Evolutionary conservation across 495 filamentous ascomycete species (phyloP).

Genomic region (Trichoderma erinaceum): DNA sequence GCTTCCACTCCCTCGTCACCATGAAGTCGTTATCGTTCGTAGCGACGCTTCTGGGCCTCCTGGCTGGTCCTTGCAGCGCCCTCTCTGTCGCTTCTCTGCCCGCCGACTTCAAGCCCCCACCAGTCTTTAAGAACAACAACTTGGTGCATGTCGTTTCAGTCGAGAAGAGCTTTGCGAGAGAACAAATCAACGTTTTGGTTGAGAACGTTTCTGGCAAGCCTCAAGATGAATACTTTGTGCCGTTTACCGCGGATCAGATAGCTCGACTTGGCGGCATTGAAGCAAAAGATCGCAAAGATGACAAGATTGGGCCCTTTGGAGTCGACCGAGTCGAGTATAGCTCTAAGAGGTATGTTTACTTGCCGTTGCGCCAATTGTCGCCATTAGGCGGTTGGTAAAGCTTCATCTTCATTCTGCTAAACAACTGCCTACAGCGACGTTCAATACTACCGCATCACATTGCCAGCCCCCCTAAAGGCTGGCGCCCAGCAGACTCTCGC

Average conservation of each 20-base stretch:
- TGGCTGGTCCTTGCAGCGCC: constrained; percentile 36
- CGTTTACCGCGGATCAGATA: constrained; percentile 70
- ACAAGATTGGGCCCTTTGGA: constrained; percentile 57
- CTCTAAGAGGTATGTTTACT: constrained; percentile 48
- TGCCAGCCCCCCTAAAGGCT: constrained; percentile 67
- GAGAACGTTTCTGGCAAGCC: constrained; percentile 72
- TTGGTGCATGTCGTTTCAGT: constrained; percentile 83
- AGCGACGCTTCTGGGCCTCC: constrained; percentile 42
- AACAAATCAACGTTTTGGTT: constrained; percentile 86
- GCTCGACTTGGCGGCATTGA: constrained; percentile 76
- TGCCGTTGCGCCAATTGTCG: neutral
- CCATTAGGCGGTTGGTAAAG: neutral
- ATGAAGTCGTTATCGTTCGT: constrained; percentile 51
- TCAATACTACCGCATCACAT: constrained; percentile 77
- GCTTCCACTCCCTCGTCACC: constrained; percentile 30
- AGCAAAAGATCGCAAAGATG: constrained; percentile 81
- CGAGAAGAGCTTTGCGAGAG: constrained; percentile 84
- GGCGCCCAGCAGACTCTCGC: constrained; percentile 75
- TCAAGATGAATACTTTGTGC: constrained; percentile 83
- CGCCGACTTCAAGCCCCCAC: constrained; percentile 73
- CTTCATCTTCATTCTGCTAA: constrained; percentile 1
- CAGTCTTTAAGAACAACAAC: constrained; percentile 87
- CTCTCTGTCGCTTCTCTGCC: constrained; percentile 44
- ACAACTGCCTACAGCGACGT: constrained; percentile 49
- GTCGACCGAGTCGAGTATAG: constrained; percentile 63